These are phyloP conservation scores for Termitomyces bulborhizus DNA, from an alignment of 768 basidiomycete genomes.

Conservation along the genomic window DNA sequence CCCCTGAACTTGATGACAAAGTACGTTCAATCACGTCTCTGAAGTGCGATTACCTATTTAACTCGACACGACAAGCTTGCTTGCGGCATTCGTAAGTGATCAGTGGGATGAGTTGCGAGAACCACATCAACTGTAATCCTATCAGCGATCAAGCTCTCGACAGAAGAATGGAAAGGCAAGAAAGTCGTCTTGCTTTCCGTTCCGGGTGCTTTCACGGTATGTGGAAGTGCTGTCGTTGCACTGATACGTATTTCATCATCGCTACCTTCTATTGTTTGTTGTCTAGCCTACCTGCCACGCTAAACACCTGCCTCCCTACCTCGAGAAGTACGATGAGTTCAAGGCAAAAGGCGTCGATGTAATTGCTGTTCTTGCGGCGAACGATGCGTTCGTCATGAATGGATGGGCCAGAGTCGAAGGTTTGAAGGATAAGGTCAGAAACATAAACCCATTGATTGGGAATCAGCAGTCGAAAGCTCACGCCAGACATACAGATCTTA, in stretches of 20 bases:
- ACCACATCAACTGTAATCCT: slow-evolving; percentile 3
- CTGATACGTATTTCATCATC: not conserved
- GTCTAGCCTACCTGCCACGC: slow-evolving; percentile 56
- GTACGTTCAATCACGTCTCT: slow-evolving; percentile 28
- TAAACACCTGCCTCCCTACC: slow-evolving; percentile 58
- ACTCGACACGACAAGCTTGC: slow-evolving; percentile 32
- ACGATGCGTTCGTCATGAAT: slow-evolving; percentile 74
- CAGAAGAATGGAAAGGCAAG: slow-evolving; percentile 72
- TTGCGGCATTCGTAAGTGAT: slow-evolving; percentile 58
- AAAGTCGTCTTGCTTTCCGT: slow-evolving; percentile 76
- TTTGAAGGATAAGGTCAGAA: slow-evolving; percentile 57
- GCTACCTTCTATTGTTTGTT: slow-evolving; percentile 26
- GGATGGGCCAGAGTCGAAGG: slow-evolving; percentile 56
- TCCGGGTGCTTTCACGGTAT: slow-evolving; percentile 76
- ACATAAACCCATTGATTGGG: not conserved
- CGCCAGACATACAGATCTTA: slow-evolving; percentile 40
- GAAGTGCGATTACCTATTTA: not conserved
- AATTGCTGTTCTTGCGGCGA: slow-evolving; percentile 69
- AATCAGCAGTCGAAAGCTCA: not conserved
- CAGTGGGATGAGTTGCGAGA: not conserved
- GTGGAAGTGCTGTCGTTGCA: slow-evolving; percentile 12
- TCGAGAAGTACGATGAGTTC: slow-evolving; percentile 67
- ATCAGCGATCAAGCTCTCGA: slow-evolving; percentile 48
- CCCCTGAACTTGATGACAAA: slow-evolving; percentile 54
- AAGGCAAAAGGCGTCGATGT: slow-evolving; percentile 72